Evolutionary conservation across 257 asterid species (phyloP).

Genomic region (Oldenlandia corymbosa): DNA sequence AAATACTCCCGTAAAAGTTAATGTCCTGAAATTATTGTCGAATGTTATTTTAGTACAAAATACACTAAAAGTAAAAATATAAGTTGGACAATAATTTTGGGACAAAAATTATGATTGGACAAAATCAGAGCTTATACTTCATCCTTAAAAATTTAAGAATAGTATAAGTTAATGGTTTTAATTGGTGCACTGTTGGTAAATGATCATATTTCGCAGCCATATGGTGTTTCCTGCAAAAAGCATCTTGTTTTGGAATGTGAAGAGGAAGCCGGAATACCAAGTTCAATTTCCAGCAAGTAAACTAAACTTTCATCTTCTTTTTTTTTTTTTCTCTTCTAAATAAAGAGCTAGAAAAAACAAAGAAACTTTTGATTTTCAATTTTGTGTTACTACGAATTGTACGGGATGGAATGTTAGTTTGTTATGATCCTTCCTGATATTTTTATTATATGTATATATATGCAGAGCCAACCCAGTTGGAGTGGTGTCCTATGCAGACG

Average conservation of each 20-base stretch:
- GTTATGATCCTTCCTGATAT: too few species aligned
- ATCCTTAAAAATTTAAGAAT: neutral
- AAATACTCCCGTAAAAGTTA: too few species aligned
- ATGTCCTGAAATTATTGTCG: too few species aligned
- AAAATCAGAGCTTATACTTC: too few species aligned
- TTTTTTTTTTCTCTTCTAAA: neutral
- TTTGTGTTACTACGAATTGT: neutral
- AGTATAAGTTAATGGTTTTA: slow-evolving; percentile 1
- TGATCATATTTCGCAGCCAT: slow-evolving; percentile 78
- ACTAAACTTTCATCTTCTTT: slow-evolving; percentile 9
- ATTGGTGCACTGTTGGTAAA: slow-evolving; percentile 3
- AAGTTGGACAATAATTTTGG: too few species aligned
- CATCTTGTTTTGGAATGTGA: slow-evolving; percentile 83
- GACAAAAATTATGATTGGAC: too few species aligned
- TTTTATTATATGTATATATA: slow-evolving; percentile 16
- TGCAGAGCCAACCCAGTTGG: slow-evolving; percentile 82
- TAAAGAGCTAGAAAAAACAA: too few species aligned
- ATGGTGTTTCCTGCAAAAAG: slow-evolving; percentile 77
- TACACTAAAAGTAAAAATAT: too few species aligned
- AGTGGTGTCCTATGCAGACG: slow-evolving; percentile 73
- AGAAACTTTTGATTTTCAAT: neutral
- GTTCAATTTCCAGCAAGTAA: slow-evolving; percentile 59
- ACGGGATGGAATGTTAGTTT: neutral
- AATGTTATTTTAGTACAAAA: too few species aligned
- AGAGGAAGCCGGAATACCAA: slow-evolving; percentile 95